Evolutionary conservation across 768 basidiomycete genomes (phyloP).

Genomic region (Boletus subparvulus): DNA sequence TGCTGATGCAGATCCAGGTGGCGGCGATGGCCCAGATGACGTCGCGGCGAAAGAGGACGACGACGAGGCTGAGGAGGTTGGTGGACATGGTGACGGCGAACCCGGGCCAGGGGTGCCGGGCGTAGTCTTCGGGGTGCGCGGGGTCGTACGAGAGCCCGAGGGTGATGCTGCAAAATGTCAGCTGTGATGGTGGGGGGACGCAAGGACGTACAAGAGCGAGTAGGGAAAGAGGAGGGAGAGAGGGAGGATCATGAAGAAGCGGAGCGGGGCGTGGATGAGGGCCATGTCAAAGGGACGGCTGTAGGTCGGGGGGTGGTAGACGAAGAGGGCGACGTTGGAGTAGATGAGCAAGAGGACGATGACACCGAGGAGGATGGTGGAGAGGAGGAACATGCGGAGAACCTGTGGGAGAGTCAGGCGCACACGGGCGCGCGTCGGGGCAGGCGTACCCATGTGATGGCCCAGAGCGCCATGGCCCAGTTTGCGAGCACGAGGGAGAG

Average conservation of each 20-base stretch:
- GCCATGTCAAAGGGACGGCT: slow-evolving; percentile 70
- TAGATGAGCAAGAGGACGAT: slow-evolving; percentile 71
- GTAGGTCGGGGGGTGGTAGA: slow-evolving; percentile 64
- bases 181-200: not conserved
- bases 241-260: slow-evolving; percentile 64
- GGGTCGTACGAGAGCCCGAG: slow-evolving; percentile 60
- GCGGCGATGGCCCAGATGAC: slow-evolving; percentile 75
- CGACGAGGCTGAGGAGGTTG: slow-evolving; percentile 57
- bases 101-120: slow-evolving; percentile 67
- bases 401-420: slow-evolving; percentile 40
- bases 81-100: slow-evolving; percentile 66
- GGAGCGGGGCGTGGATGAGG: slow-evolving; percentile 85
- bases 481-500: slow-evolving; percentile 74
- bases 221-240: slow-evolving; percentile 46
- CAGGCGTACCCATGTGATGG: slow-evolving; percentile 62
- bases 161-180: slow-evolving; percentile 49
- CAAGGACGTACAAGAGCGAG: slow-evolving; percentile 48
- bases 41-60: slow-evolving; percentile 59
- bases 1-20: slow-evolving; percentile 67
- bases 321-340: slow-evolving; percentile 72
- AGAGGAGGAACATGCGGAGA: slow-evolving; percentile 71
- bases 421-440: accelerated
- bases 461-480: slow-evolving; percentile 79
- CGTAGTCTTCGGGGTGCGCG: slow-evolving; percentile 52
- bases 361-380: slow-evolving; percentile 72